These are phyloP conservation scores for Avicennia marina DNA, from an alignment of 257 asterid genomes.

Conservation along the genomic window DNA sequence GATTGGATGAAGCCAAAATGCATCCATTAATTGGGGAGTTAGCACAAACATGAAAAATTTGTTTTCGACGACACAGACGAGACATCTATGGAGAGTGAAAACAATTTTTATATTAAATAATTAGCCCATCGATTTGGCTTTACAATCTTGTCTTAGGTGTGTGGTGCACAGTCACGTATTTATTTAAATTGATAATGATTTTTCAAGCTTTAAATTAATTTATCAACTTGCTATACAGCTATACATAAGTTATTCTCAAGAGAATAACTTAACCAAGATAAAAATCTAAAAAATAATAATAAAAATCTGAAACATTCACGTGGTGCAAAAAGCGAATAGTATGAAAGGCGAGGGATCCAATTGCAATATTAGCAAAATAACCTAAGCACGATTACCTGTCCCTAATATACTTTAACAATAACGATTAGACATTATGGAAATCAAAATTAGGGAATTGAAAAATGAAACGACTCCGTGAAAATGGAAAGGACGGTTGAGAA, in stretches of 20 bases:
- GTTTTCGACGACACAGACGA: neutral
- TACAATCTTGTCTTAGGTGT: neutral
- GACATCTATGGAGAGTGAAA: neutral
- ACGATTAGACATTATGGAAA: neutral
- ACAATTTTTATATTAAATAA: neutral
- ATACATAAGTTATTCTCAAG: too few species aligned
- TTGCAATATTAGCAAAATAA: neutral
- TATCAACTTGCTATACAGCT: too few species aligned
- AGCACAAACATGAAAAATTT: too few species aligned
- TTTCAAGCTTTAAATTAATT: neutral
- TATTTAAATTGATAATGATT: constrained; percentile 10
- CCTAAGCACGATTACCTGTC: neutral
- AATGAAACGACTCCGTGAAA: neutral
- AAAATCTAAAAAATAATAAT: neutral
- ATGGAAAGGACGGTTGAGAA: constrained; percentile 7
- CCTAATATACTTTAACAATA: neutral
- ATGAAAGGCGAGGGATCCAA: neutral
- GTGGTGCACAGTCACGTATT: neutral
- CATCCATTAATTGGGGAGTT: too few species aligned
- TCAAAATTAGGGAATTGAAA: constrained; percentile 15
- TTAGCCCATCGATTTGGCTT: constrained; percentile 1
- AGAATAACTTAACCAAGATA: too few species aligned
- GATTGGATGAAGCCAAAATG: neutral
- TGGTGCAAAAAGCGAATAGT: neutral
- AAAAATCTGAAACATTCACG: too few species aligned